Percentiles rank a stretch among this genome's conserved stretches.
phyloP scores from a whole-genome alignment of 2,329 filamentous ascomycete species.

The Kalmusia sp. region DNA sequence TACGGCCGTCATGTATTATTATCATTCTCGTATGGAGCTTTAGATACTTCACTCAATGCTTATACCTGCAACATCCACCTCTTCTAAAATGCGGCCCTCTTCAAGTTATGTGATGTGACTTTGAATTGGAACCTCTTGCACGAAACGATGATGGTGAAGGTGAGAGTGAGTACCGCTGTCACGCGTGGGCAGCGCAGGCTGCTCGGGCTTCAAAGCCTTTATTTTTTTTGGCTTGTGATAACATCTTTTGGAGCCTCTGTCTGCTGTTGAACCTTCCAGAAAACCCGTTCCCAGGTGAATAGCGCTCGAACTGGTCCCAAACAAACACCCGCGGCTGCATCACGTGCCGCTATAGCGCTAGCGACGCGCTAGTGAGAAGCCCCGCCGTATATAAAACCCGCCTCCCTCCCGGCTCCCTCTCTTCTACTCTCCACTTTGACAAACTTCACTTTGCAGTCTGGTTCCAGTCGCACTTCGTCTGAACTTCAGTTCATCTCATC shows the following conservation, averaged over 20 bases:
- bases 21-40: too few relatives aligned
- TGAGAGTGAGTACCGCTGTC: background rate
- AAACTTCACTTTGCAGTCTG: background rate
- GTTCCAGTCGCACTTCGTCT: background rate
- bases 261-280: background rate
- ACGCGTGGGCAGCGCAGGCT: too few relatives aligned
- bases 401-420: background rate
- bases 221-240: too few relatives aligned
- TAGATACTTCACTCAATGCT: background rate
- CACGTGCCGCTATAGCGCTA: background rate
- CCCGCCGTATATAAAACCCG: background rate
- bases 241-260: too few relatives aligned
- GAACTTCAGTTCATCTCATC: background rate
- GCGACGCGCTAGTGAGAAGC: background rate
- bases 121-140: background rate
- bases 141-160: too few relatives aligned
- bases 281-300: background rate
- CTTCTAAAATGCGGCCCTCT: background rate
- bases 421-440: conserved; percentile 1
- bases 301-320: background rate
- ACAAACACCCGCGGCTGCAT: background rate
- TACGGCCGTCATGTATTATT: background rate
- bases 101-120: background rate
- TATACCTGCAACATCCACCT: background rate
- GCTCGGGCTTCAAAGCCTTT: background rate